Conservation (phyloP, 2,329 filamentous ascomycete species). For the Dissoconium aciculare region DNA sequence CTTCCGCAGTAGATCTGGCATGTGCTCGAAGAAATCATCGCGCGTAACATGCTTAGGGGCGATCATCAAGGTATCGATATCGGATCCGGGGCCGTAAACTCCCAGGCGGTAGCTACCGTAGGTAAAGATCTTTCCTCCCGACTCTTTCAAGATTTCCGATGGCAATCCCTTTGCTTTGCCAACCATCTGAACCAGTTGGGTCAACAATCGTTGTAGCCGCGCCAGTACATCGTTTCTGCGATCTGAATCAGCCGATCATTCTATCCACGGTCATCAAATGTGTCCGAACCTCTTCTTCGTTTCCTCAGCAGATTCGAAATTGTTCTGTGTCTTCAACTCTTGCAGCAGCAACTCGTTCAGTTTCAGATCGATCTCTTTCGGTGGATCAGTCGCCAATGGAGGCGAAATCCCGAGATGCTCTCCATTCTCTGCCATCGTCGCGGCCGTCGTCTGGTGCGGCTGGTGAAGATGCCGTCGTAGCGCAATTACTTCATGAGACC, state of each 20-base stretch:
- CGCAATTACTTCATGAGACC: too few species aligned
- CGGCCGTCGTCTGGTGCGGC: too few species aligned
- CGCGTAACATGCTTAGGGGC: slow-evolving; percentile 78
- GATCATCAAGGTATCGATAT: slow-evolving; percentile 93
- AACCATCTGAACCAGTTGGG: slow-evolving; percentile 76
- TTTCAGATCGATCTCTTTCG: slow-evolving; percentile 60
- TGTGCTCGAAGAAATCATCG: slow-evolving; percentile 82
- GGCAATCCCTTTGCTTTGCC: slow-evolving; percentile 60
- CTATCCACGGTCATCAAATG: slow-evolving; percentile 2
- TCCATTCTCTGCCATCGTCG: slow-evolving; percentile 7
- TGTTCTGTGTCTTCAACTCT: slow-evolving; percentile 77
- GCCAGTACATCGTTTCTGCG: slow-evolving; percentile 56
- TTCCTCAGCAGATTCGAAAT: slow-evolving; percentile 73
- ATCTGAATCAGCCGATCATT: slow-evolving; percentile 11
- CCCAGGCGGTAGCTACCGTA: slow-evolving; percentile 92
- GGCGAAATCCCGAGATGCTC: slow-evolving; percentile 9
- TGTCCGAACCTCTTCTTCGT: slow-evolving; percentile 61
- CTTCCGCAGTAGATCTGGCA: slow-evolving; percentile 62
- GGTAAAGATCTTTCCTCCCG: slow-evolving; percentile 84
- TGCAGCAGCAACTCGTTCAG: slow-evolving; percentile 66
- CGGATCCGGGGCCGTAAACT: slow-evolving; percentile 85
- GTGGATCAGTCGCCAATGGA: slow-evolving; percentile 63
- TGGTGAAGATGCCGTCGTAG: too few species aligned
- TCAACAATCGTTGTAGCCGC: slow-evolving; percentile 62
- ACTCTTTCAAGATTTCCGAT: slow-evolving; percentile 62